Base-by-base conservation (phyloP, 495 filamentous ascomycete species). In the Ascodesmis nigricans region DNA sequence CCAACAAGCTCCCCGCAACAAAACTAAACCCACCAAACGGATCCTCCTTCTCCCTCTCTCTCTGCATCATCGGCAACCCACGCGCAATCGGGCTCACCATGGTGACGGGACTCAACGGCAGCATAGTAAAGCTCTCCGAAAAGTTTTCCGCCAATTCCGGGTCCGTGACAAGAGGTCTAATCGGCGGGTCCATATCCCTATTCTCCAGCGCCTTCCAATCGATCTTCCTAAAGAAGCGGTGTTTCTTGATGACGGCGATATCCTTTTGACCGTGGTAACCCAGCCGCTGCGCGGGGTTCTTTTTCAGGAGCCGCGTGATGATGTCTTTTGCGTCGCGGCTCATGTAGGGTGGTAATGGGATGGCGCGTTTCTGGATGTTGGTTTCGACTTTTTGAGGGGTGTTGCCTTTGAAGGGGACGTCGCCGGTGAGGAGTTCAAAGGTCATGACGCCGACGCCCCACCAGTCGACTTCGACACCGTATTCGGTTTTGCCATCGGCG, bases 141-240 rank as follows among this genome's bases (percentile, higher is more conserved):
- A 97, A 97, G 54, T 95, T 95, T 65, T 97, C 87, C 1, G 87
- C 87, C 5, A 91, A 61, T 46, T 83, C 80, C 0, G 90, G 90
- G 46, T 95, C 79, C 0, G 87, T 93, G 41, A 97, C 78, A 40
- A 93, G 57, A 2, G 87, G 87, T 47, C 74, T 65, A 43, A 97
- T 93, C 0, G 87, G 87, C 3, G 87, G 72, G 28, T 73, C 67
- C 30, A 91, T 33, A 48, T 92, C 78, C 27, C 84, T 64, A 24
- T 64, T 61, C 31, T 73, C 78, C 9, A 97, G 63, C 33, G 65
- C 67, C 51, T 65, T 69, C 87, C 87, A 97, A 59, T 97, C 73
- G 46, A 95, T 82, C 58, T 79, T 84, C 35, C 78, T 67, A 66
- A 97, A 97, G 62, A 97, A 95, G 13, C 87, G 72, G 47, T 97